Conservation (phyloP, 192 early-diverging fungal genomes). For the Coemansia sp. region DNA sequence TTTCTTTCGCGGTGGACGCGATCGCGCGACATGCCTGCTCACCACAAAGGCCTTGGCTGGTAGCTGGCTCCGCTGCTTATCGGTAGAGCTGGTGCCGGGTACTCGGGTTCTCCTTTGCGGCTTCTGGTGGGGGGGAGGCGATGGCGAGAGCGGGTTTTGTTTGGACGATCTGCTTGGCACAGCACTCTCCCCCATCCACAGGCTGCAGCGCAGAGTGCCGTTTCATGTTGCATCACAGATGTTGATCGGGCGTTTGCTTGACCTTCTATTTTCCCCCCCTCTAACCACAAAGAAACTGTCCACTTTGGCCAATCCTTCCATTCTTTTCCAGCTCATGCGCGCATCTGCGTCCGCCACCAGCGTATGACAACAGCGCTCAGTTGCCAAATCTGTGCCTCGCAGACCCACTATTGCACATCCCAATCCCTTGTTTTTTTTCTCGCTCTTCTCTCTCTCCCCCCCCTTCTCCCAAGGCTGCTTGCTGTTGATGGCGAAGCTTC, state of each 20-base stretch:
- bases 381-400: slow-evolving; percentile 9
- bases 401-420: slow-evolving; percentile 11
- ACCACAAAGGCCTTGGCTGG: background rate
- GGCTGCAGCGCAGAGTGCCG: background rate
- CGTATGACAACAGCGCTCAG: slow-evolving; percentile 4
- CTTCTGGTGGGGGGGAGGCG: background rate
- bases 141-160: background rate
- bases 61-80: background rate
- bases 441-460: background rate
- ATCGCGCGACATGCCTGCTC: background rate
- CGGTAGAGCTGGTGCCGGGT: background rate
- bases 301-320: slow-evolving; percentile 2
- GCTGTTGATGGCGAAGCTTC: background rate
- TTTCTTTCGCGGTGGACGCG: background rate
- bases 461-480: background rate
- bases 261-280: background rate
- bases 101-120: background rate
- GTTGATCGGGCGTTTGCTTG: slow-evolving; percentile 8
- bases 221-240: slow-evolving; percentile 15
- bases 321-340: slow-evolving; percentile 2
- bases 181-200: background rate
- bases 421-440: slow-evolving; percentile 4
- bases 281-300: background rate
- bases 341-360: background rate
- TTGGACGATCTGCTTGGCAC: slow-evolving; percentile 3